Evolutionary conservation across 306 rosid species (phyloP), one percentile per base, ranked within the genome.

Genomic region (Castanea crenata): DNA sequence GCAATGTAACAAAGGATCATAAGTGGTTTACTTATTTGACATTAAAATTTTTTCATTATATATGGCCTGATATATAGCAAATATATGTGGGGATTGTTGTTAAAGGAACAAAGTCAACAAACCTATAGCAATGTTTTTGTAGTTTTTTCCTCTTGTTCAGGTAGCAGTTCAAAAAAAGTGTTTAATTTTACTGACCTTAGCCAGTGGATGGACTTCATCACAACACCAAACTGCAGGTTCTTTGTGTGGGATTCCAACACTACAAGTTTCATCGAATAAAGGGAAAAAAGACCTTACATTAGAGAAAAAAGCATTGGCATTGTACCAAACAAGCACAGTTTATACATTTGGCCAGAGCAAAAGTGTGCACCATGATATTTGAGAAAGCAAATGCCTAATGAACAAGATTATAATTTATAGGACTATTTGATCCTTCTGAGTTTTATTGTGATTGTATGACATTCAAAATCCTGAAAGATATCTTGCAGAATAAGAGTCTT

Each of bases 161-260:
- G n/a, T 27, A 12, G 38, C 27, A 62, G 12, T 25, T 13, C 34
- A 5, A 62, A 62, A 61, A 62, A 5, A 18, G 13, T n/a, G 21
- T 10, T 14, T 19, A 27, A 70, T 54, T 56, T 29, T 55, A 57
- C 74, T 29, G 76, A 87, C 90, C 90, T 87, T 69, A 69, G 87
- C 90, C 67, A 83, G 79, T 3, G 85, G 87, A 84, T 87, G 80
- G n/a, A 87, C 79, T 79, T 87, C 88, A 79, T 84, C 77, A 12
- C 90, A 84, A 52, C 76, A 87, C 63, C 31, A 82, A 27, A 74
- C 14, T 55, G 82, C 86, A 54, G 83, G 80, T 81, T 87, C 90
- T 80, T 87, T 87, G 55, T 84, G 84, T 41, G 90, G 90, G 69
- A 87, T 58, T 59, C 90, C 90, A 68, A 87, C 90, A 79, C 90